These are phyloP conservation scores for Mortierella claussenii DNA, from an alignment of 192 early-diverging fungal genomes.

Conservation along the genomic window DNA sequence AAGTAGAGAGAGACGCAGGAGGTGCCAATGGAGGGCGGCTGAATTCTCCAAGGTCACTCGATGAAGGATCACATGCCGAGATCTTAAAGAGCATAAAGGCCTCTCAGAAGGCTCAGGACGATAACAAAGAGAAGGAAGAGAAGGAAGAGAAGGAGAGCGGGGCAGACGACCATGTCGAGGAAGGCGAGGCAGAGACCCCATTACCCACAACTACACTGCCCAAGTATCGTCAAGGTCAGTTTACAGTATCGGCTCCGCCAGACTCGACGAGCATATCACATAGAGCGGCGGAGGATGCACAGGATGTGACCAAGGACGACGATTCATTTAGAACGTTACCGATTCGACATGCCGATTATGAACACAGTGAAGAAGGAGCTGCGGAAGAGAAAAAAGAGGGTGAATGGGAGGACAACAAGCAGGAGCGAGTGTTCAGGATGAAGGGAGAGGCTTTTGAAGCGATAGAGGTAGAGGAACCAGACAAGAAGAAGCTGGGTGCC, in stretches of 20 bases:
- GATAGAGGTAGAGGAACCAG: conserved; percentile 1
- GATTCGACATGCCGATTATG: conserved; percentile 30
- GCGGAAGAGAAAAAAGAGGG: neutral
- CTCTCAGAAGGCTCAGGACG: neutral
- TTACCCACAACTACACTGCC: conserved; percentile 11
- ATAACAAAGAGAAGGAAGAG: neutral
- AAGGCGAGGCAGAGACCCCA: neutral
- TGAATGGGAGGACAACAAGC: conserved; percentile 28
- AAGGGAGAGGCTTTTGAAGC: neutral
- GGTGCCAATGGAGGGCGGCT: neutral
- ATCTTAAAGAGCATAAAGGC: neutral
- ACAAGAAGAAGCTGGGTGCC: conserved; percentile 9
- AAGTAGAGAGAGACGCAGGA: neutral
- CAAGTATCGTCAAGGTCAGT: conserved; percentile 19
- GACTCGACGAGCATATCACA: conserved; percentile 1
- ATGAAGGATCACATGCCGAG: conserved; percentile 28
- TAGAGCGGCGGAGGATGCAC: conserved; percentile 5
- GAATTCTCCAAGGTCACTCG: conserved; percentile 30
- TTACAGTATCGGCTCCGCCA: neutral
- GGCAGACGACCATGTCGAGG: neutral
- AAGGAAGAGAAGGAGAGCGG: conserved; percentile 4
- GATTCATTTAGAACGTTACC: conserved; percentile 28
- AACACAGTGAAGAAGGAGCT: neutral
- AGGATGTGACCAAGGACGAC: conserved; percentile 28
- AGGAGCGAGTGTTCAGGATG: conserved; percentile 9